phyloP scores from a whole-genome alignment of 129 eudicot species.

The Centrapalus pauciflorus region DNA sequence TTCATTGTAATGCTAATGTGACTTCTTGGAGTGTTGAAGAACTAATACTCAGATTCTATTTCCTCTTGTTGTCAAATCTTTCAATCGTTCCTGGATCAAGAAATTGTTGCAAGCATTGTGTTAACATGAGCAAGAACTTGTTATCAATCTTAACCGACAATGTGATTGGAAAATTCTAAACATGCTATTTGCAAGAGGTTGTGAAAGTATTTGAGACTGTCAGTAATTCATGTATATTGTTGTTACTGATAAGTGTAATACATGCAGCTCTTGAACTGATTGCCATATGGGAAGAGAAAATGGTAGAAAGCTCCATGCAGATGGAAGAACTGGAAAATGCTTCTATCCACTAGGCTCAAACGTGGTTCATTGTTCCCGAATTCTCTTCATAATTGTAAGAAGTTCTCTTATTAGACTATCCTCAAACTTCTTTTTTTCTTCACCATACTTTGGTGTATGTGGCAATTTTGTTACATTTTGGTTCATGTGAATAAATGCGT shows the following conservation, averaged over 20 bases:
- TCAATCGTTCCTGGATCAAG: no score
- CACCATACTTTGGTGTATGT: no score
- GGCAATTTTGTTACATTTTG: no score
- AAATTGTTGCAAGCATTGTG: no score
- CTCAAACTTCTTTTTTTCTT: background rate
- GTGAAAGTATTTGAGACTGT: background rate
- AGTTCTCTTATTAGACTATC: background rate
- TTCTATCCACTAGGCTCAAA: conserved; percentile 74
- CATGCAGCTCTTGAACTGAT: conserved; percentile 69
- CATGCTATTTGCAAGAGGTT: background rate
- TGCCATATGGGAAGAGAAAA: conserved; percentile 63
- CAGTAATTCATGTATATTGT: background rate
- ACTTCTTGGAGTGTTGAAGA: no score
- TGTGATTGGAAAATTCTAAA: background rate
- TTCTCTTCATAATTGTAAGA: conserved; percentile 64
- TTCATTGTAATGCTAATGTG: no score
- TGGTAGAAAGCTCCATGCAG: conserved; percentile 72
- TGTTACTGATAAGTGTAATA: conserved; percentile 17
- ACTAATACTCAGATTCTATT: background rate
- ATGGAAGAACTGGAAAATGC: conserved; percentile 96
- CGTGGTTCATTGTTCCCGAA: conserved; percentile 71
- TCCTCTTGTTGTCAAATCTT: background rate
- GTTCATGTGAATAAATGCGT: no score
- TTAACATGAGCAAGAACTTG: no score
- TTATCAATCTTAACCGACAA: background rate